Conservation (phyloP, 1,284 basidiomycete genomes). For the Exsudoporus floridanus region DNA sequence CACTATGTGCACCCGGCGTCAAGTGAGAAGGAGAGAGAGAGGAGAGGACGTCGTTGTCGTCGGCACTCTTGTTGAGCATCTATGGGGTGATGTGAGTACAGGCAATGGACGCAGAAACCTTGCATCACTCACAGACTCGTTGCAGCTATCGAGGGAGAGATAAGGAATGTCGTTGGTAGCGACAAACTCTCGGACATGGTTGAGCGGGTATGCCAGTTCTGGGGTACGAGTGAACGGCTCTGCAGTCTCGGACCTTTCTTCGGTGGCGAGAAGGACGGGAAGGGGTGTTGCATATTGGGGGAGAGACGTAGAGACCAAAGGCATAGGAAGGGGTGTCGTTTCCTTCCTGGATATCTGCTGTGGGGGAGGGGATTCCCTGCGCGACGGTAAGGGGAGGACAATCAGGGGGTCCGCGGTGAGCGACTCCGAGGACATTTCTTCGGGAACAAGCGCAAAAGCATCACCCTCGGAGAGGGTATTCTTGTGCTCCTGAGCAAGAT, state of each 20-base stretch:
- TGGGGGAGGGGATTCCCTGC: background rate
- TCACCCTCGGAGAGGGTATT: background rate
- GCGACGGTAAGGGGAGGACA: background rate
- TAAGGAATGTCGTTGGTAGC: slow-evolving; percentile 42
- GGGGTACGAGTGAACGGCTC: slow-evolving; percentile 14
- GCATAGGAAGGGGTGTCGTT: background rate
- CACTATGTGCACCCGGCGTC: slow-evolving; percentile 20
- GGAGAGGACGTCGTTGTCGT: background rate
- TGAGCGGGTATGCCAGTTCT: slow-evolving; percentile 18
- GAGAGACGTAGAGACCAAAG: background rate
- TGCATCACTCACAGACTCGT: slow-evolving; percentile 15
- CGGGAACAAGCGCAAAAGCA: background rate
- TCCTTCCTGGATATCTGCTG: slow-evolving; percentile 11
- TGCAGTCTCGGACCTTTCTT: slow-evolving; percentile 1
- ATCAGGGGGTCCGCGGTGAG: background rate
- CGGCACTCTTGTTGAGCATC: slow-evolving; percentile 5
- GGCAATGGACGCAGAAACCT: background rate
- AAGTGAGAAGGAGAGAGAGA: slow-evolving; percentile 25
- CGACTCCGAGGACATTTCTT: background rate
- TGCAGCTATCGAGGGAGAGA: slow-evolving; percentile 33
- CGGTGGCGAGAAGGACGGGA: background rate
- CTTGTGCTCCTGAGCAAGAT: slow-evolving; percentile 7
- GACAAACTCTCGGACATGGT: slow-evolving; percentile 32
- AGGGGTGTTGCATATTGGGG: slow-evolving; percentile 2
- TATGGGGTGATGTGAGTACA: slow-evolving; percentile 15